phyloP scores from a whole-genome alignment of 345 rosid species.

The Noccaea bulbosa region DNA sequence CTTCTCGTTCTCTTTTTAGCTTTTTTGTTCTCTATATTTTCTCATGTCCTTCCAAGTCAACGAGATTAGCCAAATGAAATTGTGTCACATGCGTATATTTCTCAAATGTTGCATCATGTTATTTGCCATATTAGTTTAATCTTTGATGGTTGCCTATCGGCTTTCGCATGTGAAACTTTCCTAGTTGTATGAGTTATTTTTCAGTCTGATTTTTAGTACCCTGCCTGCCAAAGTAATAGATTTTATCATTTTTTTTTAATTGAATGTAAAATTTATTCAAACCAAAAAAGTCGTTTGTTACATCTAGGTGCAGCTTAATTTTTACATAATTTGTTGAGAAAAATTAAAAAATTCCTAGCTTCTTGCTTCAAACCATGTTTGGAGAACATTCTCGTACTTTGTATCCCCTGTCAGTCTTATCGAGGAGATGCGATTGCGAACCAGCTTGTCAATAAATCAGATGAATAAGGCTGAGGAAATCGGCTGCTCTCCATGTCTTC shows the following conservation, averaged over 20 bases:
- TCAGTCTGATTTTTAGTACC: background rate
- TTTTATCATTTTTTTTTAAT: background rate
- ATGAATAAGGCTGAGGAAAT: too few relatives aligned
- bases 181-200: background rate
- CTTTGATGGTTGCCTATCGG: background rate
- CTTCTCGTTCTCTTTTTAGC: constrained; percentile 8
- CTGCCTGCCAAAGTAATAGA: background rate
- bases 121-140: constrained; percentile 34
- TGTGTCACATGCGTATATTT: constrained; percentile 25
- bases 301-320: too few relatives aligned
- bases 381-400: too few relatives aligned
- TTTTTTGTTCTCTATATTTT: background rate
- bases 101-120: constrained; percentile 31
- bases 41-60: constrained; percentile 22
- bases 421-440: too few relatives aligned
- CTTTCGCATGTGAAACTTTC: constrained; percentile 20
- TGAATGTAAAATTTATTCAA: too few relatives aligned
- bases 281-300: too few relatives aligned
- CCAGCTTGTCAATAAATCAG: too few relatives aligned
- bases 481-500: too few relatives aligned
- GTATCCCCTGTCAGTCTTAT: too few relatives aligned
- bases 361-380: too few relatives aligned
- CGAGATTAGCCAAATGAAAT: constrained; percentile 25
- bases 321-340: too few relatives aligned
- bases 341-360: too few relatives aligned